A percentile compares a stretch with the other conserved stretches of the same genome.
Evolutionary conservation across 169 alveolate genomes (phyloP).

Genomic region (Plasmodium sp.): DNA sequence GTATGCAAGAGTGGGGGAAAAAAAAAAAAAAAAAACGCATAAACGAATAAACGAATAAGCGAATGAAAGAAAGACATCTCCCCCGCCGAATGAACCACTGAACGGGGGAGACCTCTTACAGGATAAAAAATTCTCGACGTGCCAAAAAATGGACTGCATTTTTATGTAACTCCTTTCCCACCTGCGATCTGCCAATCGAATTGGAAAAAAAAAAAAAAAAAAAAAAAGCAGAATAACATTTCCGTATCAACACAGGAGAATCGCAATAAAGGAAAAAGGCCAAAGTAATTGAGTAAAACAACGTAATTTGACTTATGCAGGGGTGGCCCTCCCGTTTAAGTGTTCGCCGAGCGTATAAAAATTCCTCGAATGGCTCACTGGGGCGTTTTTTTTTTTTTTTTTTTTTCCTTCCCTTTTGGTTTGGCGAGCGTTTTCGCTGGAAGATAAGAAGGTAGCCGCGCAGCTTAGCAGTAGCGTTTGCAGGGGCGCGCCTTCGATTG

Average conservation of each 20-base stretch:
- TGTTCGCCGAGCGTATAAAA: background rate
- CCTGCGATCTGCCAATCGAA: background rate
- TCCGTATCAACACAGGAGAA: background rate
- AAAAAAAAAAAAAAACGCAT: background rate
- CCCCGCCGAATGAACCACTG: background rate
- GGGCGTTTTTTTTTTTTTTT: background rate
- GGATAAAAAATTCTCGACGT: background rate
- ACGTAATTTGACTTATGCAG: background rate
- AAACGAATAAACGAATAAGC: background rate
- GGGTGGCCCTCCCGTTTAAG: background rate
- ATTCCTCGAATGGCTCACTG: background rate
- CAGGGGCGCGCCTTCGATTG: background rate
- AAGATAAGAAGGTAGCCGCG: background rate
- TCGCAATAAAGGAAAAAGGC: background rate
- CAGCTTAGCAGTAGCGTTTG: background rate
- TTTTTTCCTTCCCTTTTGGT: background rate
- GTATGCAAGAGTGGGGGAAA: background rate
- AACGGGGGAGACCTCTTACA: background rate
- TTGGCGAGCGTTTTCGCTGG: background rate
- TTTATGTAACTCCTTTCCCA: background rate
- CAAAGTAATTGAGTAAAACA: background rate
- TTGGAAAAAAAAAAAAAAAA: background rate
- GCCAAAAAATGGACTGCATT: background rate
- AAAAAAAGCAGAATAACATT: background rate
- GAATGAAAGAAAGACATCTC: background rate